phyloP scores from a whole-genome alignment of 2,329 filamentous ascomycete species.

The Cytospora leucostoma region DNA sequence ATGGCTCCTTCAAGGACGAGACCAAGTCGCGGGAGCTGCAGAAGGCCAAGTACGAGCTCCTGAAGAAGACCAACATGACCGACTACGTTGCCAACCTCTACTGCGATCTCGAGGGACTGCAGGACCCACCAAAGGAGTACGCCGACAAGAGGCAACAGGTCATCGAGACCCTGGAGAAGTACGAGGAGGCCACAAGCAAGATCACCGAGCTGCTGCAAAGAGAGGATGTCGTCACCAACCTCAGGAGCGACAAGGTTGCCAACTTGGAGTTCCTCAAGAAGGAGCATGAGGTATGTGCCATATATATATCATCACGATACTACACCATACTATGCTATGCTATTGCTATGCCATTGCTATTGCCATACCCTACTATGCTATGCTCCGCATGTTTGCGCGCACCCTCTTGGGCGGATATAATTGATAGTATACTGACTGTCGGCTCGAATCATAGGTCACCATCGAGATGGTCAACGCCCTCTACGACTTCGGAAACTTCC shows the following conservation, averaged over 20 bases:
- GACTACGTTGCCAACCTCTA: conserved; percentile 94
- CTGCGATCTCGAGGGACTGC: conserved; percentile 81
- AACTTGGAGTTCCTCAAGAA: conserved; percentile 99
- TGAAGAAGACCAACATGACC: conserved; percentile 98
- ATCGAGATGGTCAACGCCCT: conserved; percentile 94
- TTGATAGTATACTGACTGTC: conserved; percentile 11
- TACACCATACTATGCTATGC: too few species aligned
- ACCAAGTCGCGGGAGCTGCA: conserved; percentile 68
- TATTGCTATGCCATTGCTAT: background rate
- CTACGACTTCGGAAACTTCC: conserved; percentile 94
- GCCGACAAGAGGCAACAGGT: conserved; percentile 88
- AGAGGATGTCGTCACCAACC: conserved; percentile 85
- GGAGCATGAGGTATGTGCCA: conserved; percentile 74
- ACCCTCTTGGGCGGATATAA: background rate
- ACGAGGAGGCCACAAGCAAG: conserved; percentile 84
- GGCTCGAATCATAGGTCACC: conserved; percentile 61
- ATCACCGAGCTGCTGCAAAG: conserved; percentile 84
- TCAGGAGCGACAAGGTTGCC: conserved; percentile 95
- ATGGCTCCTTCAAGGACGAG: conserved; percentile 54
- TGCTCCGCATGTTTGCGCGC: background rate
- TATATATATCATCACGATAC: background rate
- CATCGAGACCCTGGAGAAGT: conserved; percentile 76
- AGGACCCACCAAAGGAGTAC: conserved; percentile 80
- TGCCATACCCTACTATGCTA: background rate
- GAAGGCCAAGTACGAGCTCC: conserved; percentile 86